Conservation (phyloP, 2,329 filamentous ascomycete species). For the Alternaria dauci region DNA sequence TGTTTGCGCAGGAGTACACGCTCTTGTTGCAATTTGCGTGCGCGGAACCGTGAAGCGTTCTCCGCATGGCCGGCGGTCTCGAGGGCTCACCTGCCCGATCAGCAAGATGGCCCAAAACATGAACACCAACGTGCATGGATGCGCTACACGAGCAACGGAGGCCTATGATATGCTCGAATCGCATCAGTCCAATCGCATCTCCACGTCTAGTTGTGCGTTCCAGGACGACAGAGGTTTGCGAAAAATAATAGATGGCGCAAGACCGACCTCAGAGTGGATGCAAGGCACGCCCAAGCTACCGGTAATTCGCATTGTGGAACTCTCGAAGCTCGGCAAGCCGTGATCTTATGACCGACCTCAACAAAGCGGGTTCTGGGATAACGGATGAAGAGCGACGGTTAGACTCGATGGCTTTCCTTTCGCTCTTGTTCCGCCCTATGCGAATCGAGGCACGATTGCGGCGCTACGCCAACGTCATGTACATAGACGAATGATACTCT, state of each 20-base stretch:
- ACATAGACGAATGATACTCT: constrained; percentile 7
- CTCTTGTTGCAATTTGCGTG: neutral
- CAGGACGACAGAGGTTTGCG: neutral
- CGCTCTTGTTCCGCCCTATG: neutral
- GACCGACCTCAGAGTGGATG: neutral
- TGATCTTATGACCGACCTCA: neutral
- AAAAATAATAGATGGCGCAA: neutral
- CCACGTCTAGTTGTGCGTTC: neutral
- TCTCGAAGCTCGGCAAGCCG: neutral
- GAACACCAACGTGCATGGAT: neutral
- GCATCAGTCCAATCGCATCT: neutral
- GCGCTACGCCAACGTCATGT: neutral
- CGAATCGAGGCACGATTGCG: neutral
- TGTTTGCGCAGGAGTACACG: neutral
- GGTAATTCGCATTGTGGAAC: neutral
- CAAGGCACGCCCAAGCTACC: neutral
- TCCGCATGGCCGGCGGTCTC: constrained; percentile 2
- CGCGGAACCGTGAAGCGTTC: neutral
- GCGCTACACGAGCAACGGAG: neutral
- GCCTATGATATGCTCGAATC: neutral
- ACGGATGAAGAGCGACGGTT: neutral
- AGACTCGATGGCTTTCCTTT: neutral
- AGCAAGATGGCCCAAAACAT: neutral
- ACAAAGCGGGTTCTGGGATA: neutral
- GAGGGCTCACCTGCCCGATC: neutral